Conservation (phyloP, 2,329 filamentous ascomycete genomes). For the Emmonsiellopsis sp. region DNA sequence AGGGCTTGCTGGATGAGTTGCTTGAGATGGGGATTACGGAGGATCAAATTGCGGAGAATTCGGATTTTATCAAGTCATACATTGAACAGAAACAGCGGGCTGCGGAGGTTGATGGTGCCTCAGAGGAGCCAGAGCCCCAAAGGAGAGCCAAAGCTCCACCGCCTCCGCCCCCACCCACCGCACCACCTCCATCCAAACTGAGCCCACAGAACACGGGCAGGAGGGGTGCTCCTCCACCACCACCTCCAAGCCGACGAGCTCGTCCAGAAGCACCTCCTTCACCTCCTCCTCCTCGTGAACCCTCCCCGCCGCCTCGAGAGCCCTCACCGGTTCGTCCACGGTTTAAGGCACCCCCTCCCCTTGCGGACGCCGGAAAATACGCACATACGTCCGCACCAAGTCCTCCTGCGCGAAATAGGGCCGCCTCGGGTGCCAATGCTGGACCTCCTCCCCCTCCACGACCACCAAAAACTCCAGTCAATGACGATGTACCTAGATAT, state of each 20-base stretch:
- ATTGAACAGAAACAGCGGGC: slow-evolving; percentile 52
- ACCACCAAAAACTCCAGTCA: slow-evolving; percentile 57
- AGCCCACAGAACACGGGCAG: slow-evolving; percentile 55
- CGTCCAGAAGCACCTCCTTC: slow-evolving; percentile 30
- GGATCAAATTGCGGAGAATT: slow-evolving; percentile 57
- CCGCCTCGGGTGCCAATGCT: slow-evolving; percentile 41
- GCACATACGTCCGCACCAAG: slow-evolving; percentile 47
- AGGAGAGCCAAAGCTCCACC: slow-evolving; percentile 47
- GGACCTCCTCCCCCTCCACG: slow-evolving; percentile 54
- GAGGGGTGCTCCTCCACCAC: slow-evolving; percentile 53
- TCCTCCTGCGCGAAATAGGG: slow-evolving; percentile 39
- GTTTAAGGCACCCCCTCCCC: slow-evolving; percentile 77
- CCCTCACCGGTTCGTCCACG: slow-evolving; percentile 60
- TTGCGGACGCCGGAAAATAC: slow-evolving; percentile 84
- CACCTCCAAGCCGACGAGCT: slow-evolving; percentile 39
- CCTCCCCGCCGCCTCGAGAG: slow-evolving; percentile 50
- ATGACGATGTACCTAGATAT: slow-evolving; percentile 57
- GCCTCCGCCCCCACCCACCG: slow-evolving; percentile 49
- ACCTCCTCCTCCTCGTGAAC: slow-evolving; percentile 34
- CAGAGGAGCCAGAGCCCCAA: slow-evolving; percentile 37
- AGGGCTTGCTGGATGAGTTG: slow-evolving; percentile 52
- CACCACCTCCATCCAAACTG: slow-evolving; percentile 33
- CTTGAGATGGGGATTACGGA: slow-evolving; percentile 57
- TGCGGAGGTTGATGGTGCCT: slow-evolving; percentile 32
- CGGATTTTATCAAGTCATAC: slow-evolving; percentile 59